phyloP scores from a whole-genome alignment of 1,284 basidiomycete species.

The Ustilago bromivora region DNA sequence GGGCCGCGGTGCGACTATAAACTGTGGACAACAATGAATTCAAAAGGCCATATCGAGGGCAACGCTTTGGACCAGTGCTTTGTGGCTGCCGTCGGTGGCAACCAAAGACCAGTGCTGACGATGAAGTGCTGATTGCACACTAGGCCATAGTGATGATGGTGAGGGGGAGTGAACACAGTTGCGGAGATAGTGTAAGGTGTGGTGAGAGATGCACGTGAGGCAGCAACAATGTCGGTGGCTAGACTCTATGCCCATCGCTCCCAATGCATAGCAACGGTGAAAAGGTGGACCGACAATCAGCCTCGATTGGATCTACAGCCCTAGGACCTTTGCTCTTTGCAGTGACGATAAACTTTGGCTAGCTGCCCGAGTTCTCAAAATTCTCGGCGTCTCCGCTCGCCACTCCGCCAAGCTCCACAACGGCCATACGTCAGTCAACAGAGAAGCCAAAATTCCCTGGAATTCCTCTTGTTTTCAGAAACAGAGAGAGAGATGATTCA shows the following conservation, averaged over 20 bases:
- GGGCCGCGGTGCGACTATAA: neutral
- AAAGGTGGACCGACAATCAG: neutral
- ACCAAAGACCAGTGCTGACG: neutral
- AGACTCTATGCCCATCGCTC: neutral
- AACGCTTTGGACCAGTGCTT: no score
- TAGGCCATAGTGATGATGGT: neutral
- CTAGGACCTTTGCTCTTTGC: neutral
- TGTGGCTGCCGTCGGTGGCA: conserved; percentile 4
- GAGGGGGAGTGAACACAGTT: neutral
- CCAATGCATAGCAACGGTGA: conserved; percentile 8
- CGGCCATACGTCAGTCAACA: conserved; percentile 24
- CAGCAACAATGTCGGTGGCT: neutral
- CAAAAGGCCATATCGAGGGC: neutral
- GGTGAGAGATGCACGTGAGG: neutral
- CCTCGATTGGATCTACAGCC: neutral
- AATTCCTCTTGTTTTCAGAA: neutral
- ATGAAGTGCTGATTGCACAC: neutral
- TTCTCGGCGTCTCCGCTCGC: conserved; percentile 21
- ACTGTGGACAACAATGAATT: neutral
- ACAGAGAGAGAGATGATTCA: neutral
- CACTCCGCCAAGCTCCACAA: neutral
- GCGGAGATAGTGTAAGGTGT: neutral
- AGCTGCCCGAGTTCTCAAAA: conserved; percentile 3
- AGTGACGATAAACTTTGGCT: neutral
- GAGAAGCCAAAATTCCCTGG: neutral